These are phyloP conservation scores for Wickerhamiella slavikovae DNA, from an alignment of 805 yeast genomes.

Conservation along the genomic window DNA sequence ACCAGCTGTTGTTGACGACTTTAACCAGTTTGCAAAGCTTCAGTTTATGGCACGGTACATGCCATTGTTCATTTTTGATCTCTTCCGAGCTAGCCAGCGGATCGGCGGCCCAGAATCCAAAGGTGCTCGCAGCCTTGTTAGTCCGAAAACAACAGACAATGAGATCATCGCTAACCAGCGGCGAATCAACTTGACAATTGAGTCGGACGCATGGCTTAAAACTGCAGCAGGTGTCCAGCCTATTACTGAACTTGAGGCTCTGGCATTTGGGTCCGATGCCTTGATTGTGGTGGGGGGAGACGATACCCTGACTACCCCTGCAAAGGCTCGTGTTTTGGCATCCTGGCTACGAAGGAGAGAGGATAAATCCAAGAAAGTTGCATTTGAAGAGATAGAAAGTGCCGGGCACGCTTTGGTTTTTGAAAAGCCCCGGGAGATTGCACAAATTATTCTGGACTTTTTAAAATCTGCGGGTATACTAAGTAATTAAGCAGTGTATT, in stretches of 20 bases:
- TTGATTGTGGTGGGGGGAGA: slow-evolving; percentile 37
- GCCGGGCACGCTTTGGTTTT: slow-evolving; percentile 46
- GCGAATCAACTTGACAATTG: slow-evolving; percentile 49
- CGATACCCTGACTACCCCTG: slow-evolving; percentile 35
- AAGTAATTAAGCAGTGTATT: no score
- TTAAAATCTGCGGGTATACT: no score
- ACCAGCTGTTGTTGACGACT: not conserved
- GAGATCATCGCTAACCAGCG: slow-evolving; percentile 35
- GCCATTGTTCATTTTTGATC: slow-evolving; percentile 25
- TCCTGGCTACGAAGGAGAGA: no score
- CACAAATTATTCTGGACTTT: no score
- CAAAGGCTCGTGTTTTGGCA: slow-evolving; percentile 17
- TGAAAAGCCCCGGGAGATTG: slow-evolving; percentile 40
- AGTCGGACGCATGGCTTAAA: slow-evolving; percentile 30
- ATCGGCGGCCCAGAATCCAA: slow-evolving; percentile 37
- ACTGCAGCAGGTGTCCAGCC: slow-evolving; percentile 31
- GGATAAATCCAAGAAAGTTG: no score
- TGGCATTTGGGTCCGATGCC: slow-evolving; percentile 22
- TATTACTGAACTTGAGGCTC: slow-evolving; percentile 26
- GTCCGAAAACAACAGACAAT: slow-evolving; percentile 15
- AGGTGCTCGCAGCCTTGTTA: slow-evolving; percentile 39
- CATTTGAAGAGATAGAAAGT: no score
- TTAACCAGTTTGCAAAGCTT: slow-evolving; percentile 2
- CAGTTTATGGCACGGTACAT: slow-evolving; percentile 8
- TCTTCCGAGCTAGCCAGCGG: slow-evolving; percentile 38